These are phyloP conservation scores for Termitomyces bulborhizus DNA, from an alignment of 768 basidiomycete species.

Conservation along the genomic window DNA sequence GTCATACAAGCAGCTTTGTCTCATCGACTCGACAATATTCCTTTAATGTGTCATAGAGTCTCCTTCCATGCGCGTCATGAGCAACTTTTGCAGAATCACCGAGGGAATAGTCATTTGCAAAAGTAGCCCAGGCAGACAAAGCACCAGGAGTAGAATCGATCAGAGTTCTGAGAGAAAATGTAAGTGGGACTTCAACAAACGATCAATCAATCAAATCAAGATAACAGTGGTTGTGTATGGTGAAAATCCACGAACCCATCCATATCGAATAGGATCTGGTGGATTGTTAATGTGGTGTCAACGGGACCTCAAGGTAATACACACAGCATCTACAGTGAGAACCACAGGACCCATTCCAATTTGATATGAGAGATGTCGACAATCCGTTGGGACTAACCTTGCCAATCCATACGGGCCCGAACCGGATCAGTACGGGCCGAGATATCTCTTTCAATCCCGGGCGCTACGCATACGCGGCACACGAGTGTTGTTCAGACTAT, in stretches of 20 bases:
- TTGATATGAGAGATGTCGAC: background rate
- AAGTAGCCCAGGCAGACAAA: constrained; percentile 69
- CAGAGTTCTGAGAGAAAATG: constrained; percentile 42
- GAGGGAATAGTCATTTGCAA: constrained; percentile 55
- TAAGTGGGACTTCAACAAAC: background rate
- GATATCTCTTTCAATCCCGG: too few species aligned
- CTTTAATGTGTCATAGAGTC: constrained; percentile 68
- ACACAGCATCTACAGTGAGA: constrained; percentile 48
- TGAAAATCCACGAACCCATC: constrained; percentile 43
- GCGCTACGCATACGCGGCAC: too few species aligned
- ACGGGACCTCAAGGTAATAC: constrained; percentile 15
- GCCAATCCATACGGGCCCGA: background rate
- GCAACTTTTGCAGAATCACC: constrained; percentile 40
- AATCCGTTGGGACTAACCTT: background rate
- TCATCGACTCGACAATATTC: constrained; percentile 64
- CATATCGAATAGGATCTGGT: constrained; percentile 63
- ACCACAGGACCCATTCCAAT: constrained; percentile 25
- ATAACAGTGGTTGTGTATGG: background rate
- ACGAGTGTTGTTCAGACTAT: too few species aligned
- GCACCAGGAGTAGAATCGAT: constrained; percentile 85
- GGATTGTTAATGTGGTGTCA: background rate
- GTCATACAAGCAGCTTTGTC: constrained; percentile 44
- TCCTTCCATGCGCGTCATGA: constrained; percentile 67
- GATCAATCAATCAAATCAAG: background rate
- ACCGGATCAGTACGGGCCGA: too few species aligned